Base-by-base conservation (phyloP, 108 stramenopile species). In the Pseudonitzschia pungens region DNA sequence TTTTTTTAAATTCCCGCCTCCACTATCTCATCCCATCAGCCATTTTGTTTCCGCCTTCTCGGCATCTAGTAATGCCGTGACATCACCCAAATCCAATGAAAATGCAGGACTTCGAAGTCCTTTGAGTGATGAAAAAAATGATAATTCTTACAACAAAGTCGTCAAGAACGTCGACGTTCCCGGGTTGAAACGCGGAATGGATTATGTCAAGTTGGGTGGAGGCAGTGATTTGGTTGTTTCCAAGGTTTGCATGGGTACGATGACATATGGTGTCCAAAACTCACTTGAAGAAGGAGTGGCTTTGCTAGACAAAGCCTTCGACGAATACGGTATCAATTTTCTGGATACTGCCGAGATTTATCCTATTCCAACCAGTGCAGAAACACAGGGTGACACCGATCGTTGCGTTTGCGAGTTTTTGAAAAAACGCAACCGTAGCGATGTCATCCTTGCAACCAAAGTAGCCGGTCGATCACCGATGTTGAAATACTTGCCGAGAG, bases 261-360 rank as follows among this genome's bases (percentile, higher is more conserved):
- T 92, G 92, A 95, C 92, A 0, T 95, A 89, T 75, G 92, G 94
- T 11, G 70, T 86, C 56, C 97, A 98, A 76, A 96, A 97, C 73
- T 92, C 89, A 12, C 62, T 88, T 12, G 85, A 91, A 64, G 92
- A 97, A 64, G 98, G 94, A 26, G 89, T 96, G 24, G 86, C 82
- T 24, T 91, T 91, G 70, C 77, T 98, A 2, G 86, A 91, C 36
- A 60, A 60, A 33, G 96, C 97, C 11, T 92, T 85, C 71, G 93
- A 95, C 72, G 70, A 93, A 10, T 93, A 90, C 68, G 97, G 96
- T 5, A 82, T 98, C 62, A 98, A 98, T 71, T 96, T 96, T 72
- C 36, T 98, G 16, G 97, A 98, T 60, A 97, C 97, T 18, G 96
- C 97, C 7, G 97, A 97, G 77, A 87, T 94, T 81, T 96, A 92